phyloP scores from a whole-genome alignment of 1,284 basidiomycete species.

The Sphaerobolus stellatus region DNA sequence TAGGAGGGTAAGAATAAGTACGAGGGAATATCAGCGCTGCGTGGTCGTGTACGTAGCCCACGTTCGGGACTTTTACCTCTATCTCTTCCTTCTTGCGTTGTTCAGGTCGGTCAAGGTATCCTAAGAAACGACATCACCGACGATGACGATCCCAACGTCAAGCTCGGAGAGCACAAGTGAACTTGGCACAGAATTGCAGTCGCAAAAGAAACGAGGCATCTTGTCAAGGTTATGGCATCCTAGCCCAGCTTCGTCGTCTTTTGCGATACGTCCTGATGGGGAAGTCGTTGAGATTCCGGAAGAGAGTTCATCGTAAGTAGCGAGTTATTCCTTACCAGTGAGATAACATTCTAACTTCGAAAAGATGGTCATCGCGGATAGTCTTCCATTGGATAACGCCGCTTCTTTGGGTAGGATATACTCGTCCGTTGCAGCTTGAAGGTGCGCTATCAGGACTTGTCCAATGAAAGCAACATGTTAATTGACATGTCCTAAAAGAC shows the following conservation, averaged over 20 bases:
- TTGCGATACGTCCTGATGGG: constrained; percentile 11
- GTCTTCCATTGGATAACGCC: constrained; percentile 18
- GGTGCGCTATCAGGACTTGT: constrained; percentile 7
- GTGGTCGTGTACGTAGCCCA: no score
- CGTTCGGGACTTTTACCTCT: no score
- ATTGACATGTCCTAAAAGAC: constrained; percentile 6
- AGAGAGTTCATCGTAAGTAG: constrained; percentile 12
- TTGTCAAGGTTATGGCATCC: constrained; percentile 13
- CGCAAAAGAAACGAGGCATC: no score
- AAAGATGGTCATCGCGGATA: constrained; percentile 10
- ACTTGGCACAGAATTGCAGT: no score
- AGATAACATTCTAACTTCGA: background rate
- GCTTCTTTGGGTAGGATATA: constrained; percentile 17
- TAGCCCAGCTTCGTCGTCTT: constrained; percentile 16
- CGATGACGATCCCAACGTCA: no score
- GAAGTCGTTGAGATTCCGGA: constrained; percentile 16
- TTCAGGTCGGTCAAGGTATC: no score
- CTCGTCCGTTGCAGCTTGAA: constrained; percentile 17
- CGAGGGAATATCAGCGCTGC: no score
- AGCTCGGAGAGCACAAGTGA: no score
- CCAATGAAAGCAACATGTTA: no score
- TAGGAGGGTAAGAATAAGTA: no score
- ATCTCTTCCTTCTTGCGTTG: no score
- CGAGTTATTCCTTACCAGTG: background rate
- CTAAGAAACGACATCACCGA: no score